Evolutionary conservation across 352 stramenopile genomes (phyloP), one percentile per base, ranked within the genome.

Genomic region (Blastocystis hominis): DNA sequence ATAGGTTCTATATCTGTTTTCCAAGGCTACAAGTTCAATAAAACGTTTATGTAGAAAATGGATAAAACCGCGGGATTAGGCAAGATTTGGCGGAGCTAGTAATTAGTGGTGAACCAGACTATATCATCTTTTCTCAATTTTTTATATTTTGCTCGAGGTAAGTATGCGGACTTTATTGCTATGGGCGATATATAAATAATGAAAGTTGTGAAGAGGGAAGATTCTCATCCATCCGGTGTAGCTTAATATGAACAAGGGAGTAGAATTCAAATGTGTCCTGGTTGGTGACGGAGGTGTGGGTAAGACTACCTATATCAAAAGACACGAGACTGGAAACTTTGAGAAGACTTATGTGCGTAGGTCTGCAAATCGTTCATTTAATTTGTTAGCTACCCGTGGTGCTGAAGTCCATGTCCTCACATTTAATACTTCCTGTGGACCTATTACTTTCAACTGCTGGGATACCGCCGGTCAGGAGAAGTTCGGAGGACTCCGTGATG

Each of bases 271-370:
- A 93, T 93, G 99, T 24, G 98, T 99, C 89, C 95, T 99, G 86
- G 96, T 99, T 75, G 97, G 97, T 81, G 97, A 99, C 91, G 96
- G 96, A 89, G 97, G 96, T 90, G 97, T 99, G 62, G 97, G 97
- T 79, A 99, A 99, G 92, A 99, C 97, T n/a, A 99, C 97, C 44
- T 99, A 99, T 90, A 96, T 99, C 47, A 99, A 99, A 93, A 93
- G 97, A 84, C 96, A 99, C 92, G 94, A 98, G 91, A 99, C 96
- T 62, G 97, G 97, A 91, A 96, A 99, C 91, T 99, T 99, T 91
- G 96, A 99, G 91, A 99, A 99, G 93, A 98, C 98, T 90, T 99
- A 99, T 90, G 96, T 99, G 68, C 91, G 88, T 91, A 89, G 55
- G 90, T 63, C 42, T 42, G 63, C 6, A 62, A 75, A 30, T 6